Percentiles rank a stretch among this genome's conserved stretches.
Conservation (phyloP, 192 early-diverging fungal genomes). For the Radiomyces spectabilis region DNA sequence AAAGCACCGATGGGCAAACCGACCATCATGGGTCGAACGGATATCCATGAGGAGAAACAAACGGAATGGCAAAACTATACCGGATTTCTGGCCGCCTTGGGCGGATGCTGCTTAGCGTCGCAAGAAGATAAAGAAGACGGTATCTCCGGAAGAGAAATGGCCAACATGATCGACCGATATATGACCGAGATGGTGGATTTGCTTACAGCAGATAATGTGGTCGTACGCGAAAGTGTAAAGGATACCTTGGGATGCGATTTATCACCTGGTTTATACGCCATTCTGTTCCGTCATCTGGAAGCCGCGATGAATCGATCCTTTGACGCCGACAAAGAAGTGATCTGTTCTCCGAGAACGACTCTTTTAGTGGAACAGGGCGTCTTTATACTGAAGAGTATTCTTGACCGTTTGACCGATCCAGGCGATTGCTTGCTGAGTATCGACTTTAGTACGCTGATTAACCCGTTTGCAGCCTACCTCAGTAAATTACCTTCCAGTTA, state of each 20-base stretch:
- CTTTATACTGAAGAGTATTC: slow-evolving; percentile 53
- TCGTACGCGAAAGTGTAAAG: slow-evolving; percentile 68
- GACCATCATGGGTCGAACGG: no score
- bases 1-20: not conserved
- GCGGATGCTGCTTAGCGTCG: slow-evolving; percentile 49
- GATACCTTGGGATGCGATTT: slow-evolving; percentile 73
- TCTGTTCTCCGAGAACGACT: slow-evolving; percentile 40
- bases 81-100: slow-evolving; percentile 71
- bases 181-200: slow-evolving; percentile 67
- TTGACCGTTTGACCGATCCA: slow-evolving; percentile 56
- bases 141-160: slow-evolving; percentile 6
- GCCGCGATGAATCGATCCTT: slow-evolving; percentile 52
- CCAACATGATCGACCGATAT: slow-evolving; percentile 59
- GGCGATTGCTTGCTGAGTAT: slow-evolving; percentile 47
- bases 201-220: slow-evolving; percentile 64
- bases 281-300: slow-evolving; percentile 52
- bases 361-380: slow-evolving; percentile 66
- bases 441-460: slow-evolving; percentile 58
- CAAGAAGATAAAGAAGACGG: not conserved
- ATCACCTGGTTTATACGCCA: slow-evolving; percentile 51
- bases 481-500: slow-evolving; percentile 42
- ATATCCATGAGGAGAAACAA: slow-evolving; percentile 2
- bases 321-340: slow-evolving; percentile 46
- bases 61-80: slow-evolving; percentile 71
- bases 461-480: slow-evolving; percentile 60